These are phyloP conservation scores for Candida ulmi DNA, from an alignment of 805 yeast species.

Conservation along the genomic window DNA sequence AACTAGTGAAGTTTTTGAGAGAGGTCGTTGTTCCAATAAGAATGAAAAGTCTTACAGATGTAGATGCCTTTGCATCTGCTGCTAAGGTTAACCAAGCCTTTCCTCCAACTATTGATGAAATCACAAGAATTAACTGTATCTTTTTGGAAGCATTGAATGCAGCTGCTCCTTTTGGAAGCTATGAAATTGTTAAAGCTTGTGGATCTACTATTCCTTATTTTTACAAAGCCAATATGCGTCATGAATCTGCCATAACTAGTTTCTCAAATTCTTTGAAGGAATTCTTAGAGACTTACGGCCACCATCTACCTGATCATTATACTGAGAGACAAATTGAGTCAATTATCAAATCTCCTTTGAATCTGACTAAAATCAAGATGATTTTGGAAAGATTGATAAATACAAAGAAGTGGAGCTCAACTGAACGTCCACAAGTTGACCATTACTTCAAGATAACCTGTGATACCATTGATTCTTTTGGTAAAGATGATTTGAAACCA, in stretches of 20 bases:
- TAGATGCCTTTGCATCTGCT: slow-evolving; percentile 49
- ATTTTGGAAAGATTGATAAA: slow-evolving; percentile 57
- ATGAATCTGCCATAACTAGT: slow-evolving; percentile 82
- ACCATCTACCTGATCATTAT: slow-evolving; percentile 27
- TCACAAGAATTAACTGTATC: slow-evolving; percentile 83
- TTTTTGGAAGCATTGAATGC: slow-evolving; percentile 66
- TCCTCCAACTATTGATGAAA: slow-evolving; percentile 95
- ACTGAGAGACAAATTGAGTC: slow-evolving; percentile 51
- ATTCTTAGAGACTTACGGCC: slow-evolving; percentile 34
- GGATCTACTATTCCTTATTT: slow-evolving; percentile 84
- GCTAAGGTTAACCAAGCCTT: slow-evolving; percentile 69
- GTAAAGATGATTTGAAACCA: slow-evolving; percentile 44
- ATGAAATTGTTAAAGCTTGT: slow-evolving; percentile 74
- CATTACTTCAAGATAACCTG: slow-evolving; percentile 48
- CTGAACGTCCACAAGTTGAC: slow-evolving; percentile 20
- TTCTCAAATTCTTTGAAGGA: slow-evolving; percentile 43
- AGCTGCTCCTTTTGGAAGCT: slow-evolving; percentile 65
- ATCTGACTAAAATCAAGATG: slow-evolving; percentile 64
- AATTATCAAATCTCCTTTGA: slow-evolving; percentile 63
- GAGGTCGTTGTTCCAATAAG: slow-evolving; percentile 76
- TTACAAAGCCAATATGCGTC: slow-evolving; percentile 88
- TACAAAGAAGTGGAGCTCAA: slow-evolving; percentile 39
- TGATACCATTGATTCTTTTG: slow-evolving; percentile 78
- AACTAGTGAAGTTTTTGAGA: slow-evolving; percentile 70
- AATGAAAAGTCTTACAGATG: slow-evolving; percentile 55